Evolutionary conservation across 345 rosid genomes (phyloP), one percentile per base, ranked within the genome.

Genomic region (Triadica sebifera): DNA sequence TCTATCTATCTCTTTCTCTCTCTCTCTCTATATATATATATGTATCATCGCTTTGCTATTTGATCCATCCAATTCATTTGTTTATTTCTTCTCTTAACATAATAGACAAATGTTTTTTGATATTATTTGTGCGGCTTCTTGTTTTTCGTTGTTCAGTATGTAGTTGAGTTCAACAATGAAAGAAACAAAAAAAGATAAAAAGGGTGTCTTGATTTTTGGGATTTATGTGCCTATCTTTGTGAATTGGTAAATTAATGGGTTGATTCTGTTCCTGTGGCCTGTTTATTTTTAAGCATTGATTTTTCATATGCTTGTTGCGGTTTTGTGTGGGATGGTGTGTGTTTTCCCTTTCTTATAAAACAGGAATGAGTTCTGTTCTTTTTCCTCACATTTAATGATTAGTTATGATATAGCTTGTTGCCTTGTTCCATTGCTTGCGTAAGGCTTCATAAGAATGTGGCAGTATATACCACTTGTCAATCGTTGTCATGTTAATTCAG

Each of bases 401-500:
- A 3, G 16, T 58, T 39, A 22, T 57, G 22, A 43, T 55, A 20
- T n/a, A 56, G 64, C 11, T 56, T 70, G 52, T 56, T 55, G 16
- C 10, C 17, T 71, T 22, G 52, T 8, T 46, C 25, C 3, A 16
- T 71, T 58, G 55, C 49, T 22, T 63, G 34, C 20, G 5, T 51
- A 50, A 25, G 34, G 12, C 25, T 38, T 49, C 61, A 4, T 4
- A 47, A 47, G 41, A 24, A 49, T 16, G 57, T 49, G 71, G 20
- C 0, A 19, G 24, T 19, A 10, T 5, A 1, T 53, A 17, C 12
- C 50, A 19, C 50, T 38, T 53, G 46, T n/a, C 59, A 39, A 22
- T 16, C 51, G 22, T 39, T 70, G 74, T 34, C 52, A 8, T 70
- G 63, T 70, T 56, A 4, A 41, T 55, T 70, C 24, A 56, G 24